Evolutionary conservation across 2,329 filamentous ascomycete genomes (phyloP).

Genomic region (Fragosphaeria purpurea): DNA sequence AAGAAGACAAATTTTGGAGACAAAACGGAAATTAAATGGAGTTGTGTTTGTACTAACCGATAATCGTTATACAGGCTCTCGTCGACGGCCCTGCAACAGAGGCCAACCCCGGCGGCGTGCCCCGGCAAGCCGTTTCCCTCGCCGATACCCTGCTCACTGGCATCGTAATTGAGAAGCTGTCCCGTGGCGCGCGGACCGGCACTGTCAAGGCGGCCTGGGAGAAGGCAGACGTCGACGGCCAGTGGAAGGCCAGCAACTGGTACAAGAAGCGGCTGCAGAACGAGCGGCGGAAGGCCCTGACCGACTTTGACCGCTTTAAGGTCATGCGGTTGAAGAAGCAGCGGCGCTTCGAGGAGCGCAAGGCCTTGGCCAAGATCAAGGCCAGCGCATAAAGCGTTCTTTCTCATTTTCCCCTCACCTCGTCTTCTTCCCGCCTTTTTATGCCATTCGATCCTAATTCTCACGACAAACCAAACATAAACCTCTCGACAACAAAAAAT

Average conservation of each 20-base stretch:
- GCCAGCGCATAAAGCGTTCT: constrained; percentile 54
- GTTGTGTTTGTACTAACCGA: constrained; percentile 3
- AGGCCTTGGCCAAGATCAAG: constrained; percentile 89
- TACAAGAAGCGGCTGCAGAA: constrained; percentile 86
- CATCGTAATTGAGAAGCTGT: constrained; percentile 76
- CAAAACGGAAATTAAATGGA: neutral
- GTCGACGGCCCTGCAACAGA: constrained; percentile 87
- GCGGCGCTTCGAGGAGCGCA: constrained; percentile 95
- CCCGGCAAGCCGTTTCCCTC: constrained; percentile 79
- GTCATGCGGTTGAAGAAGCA: constrained; percentile 99
- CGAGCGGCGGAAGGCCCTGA: constrained; percentile 79
- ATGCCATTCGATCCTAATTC: neutral
- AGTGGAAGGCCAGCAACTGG: constrained; percentile 87
- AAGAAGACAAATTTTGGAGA: neutral
- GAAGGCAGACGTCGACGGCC: constrained; percentile 80
- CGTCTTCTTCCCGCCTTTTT: neutral
- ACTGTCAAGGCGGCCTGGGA: constrained; percentile 84
- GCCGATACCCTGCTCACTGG: constrained; percentile 79
- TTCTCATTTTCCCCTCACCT: neutral
- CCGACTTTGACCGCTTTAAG: constrained; percentile 99
- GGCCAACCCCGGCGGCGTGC: constrained; percentile 60
- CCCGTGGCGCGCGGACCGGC: constrained; percentile 73
- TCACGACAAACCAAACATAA: neutral
- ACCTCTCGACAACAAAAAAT: neutral
- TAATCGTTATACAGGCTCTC: constrained; percentile 58